Conservation (phyloP, 2,329 filamentous ascomycete genomes). For the Chrysoporthe puriensis region DNA sequence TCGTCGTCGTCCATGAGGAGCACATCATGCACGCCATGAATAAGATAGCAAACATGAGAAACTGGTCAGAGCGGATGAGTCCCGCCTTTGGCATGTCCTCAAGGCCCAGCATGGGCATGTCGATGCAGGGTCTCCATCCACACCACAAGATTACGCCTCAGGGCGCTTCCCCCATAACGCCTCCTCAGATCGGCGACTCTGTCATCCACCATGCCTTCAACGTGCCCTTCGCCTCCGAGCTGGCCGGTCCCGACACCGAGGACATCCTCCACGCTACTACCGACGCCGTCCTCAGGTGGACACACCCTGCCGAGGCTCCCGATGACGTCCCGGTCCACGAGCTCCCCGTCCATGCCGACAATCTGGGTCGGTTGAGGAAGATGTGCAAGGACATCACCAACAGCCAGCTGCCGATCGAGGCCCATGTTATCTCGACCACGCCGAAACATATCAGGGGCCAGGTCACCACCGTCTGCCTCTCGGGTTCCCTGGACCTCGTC, state of each 20-base stretch:
- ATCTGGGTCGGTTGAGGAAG: constrained; percentile 77
- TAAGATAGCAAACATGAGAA: constrained; percentile 73
- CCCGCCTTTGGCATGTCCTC: constrained; percentile 68
- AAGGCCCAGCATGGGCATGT: constrained; percentile 59
- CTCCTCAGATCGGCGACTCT: constrained; percentile 72
- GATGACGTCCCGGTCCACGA: constrained; percentile 86
- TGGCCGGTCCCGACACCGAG: constrained; percentile 89
- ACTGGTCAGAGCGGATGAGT: constrained; percentile 72
- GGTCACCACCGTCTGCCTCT: constrained; percentile 88
- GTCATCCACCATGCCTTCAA: constrained; percentile 96
- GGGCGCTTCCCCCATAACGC: constrained; percentile 60
- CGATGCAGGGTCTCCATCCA: constrained; percentile 58
- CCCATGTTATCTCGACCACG: constrained; percentile 80
- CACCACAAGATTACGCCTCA: constrained; percentile 60
- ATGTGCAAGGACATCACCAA: constrained; percentile 83
- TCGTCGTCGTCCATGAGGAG: constrained; percentile 25
- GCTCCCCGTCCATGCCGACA: constrained; percentile 87
- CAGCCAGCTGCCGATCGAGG: constrained; percentile 72
- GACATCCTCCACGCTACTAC: constrained; percentile 92
- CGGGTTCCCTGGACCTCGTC: constrained; percentile 83
- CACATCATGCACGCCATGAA: constrained; percentile 58
- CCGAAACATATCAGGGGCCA: constrained; percentile 71
- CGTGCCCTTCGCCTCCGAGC: constrained; percentile 90
- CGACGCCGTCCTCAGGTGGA: constrained; percentile 89
- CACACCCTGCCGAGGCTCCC: constrained; percentile 83